Percentiles rank a stretch among this genome's conserved stretches.
Conservation (phyloP, 345 rosid species). For the Brassica incana region DNA sequence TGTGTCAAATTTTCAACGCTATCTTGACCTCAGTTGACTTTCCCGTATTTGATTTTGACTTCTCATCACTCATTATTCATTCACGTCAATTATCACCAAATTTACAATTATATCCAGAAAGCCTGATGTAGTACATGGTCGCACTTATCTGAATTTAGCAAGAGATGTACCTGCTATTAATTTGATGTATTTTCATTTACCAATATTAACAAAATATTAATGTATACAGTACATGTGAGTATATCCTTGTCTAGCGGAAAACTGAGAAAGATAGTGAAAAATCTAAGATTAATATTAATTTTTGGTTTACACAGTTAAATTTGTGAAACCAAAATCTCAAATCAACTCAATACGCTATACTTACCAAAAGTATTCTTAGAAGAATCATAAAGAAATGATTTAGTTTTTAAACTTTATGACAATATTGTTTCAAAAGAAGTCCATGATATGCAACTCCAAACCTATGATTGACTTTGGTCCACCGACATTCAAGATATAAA, state of each 20-base stretch:
- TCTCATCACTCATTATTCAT: not conserved
- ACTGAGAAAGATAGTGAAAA: not conserved
- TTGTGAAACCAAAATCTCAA: not conserved
- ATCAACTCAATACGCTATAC: not conserved
- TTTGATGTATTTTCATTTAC: not conserved
- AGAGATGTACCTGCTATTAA: not conserved
- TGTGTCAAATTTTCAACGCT: slow-evolving; percentile 2
- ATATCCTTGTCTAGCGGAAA: not conserved
- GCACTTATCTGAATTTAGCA: not conserved
- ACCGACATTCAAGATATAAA: slow-evolving; percentile 17
- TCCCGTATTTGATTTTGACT: slow-evolving; percentile 4
- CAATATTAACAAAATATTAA: not conserved
- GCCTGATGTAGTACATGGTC: not conserved
- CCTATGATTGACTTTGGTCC: not conserved
- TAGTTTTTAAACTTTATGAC: not conserved
- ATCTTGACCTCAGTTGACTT: slow-evolving; percentile 12
- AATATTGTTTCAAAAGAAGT: not conserved
- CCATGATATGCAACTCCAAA: not conserved
- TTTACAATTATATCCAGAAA: not conserved
- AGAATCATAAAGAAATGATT: not conserved
- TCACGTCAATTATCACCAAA: not conserved
- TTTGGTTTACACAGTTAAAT: not conserved
- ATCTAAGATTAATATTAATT: not conserved
- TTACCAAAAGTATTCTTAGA: not conserved
- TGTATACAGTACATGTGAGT: not conserved